Conservation (phyloP, 106 monocot genomes). For the Dendrobium nobile region DNA sequence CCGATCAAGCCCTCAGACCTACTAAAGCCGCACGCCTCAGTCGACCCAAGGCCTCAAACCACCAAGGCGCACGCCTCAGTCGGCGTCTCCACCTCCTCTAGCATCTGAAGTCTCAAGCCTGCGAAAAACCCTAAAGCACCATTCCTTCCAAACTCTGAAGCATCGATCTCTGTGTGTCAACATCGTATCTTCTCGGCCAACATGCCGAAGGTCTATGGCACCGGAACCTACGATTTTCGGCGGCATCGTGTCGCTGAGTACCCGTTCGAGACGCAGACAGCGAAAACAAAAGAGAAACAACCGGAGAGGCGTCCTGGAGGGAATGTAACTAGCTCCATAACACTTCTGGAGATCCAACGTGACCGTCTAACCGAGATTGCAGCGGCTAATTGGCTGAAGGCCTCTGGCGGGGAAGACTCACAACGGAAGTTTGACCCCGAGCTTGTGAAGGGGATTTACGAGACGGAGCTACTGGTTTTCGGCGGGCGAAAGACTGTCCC, state of each 20-base stretch:
- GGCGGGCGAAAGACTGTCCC: constrained; percentile 78
- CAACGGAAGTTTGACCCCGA: constrained; percentile 44
- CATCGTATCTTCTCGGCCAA: neutral
- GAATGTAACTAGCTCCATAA: constrained; percentile 45
- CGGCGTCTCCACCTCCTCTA: no score
- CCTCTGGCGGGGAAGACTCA: neutral
- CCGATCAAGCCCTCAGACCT: no score
- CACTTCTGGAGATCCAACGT: constrained; percentile 82
- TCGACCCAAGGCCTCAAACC: no score
- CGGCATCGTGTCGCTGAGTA: constrained; percentile 92
- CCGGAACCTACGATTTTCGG: constrained; percentile 83
- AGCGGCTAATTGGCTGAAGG: constrained; percentile 48
- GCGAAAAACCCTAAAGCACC: no score
- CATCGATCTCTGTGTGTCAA: neutral
- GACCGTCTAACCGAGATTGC: constrained; percentile 80
- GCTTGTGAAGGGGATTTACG: constrained; percentile 77
- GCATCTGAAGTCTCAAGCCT: no score
- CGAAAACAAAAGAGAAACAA: constrained; percentile 1
- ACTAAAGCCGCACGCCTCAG: no score
- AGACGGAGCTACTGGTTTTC: constrained; percentile 59
- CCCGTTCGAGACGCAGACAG: constrained; percentile 18
- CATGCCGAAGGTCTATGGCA: constrained; percentile 95
- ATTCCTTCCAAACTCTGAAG: neutral
- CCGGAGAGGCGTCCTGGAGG: constrained; percentile 33
- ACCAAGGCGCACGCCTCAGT: no score